Evolutionary conservation across 371 early-diverging fungal species (phyloP), one percentile per base, ranked within the genome.

Genomic region (Coelomomyces lativittatus): DNA sequence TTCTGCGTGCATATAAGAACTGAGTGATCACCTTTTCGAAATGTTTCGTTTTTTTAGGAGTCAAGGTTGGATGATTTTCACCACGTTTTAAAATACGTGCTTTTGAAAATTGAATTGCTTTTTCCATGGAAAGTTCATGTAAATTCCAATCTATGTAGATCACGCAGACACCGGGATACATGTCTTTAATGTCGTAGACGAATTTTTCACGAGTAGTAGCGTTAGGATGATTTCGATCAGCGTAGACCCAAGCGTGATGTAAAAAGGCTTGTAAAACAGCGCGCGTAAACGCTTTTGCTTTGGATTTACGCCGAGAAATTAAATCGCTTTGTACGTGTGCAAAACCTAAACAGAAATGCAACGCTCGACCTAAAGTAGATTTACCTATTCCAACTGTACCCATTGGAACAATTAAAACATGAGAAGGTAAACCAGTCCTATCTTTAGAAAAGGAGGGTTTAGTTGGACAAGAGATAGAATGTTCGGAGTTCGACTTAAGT

Each of bases 311-410:
- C 39, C 52, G 52, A 9, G 58, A 54, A 14, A 81, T 68, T 54
- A 83, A 65, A 58, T 86, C 87, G 58, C 71, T 82, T 55, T 83
- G 82, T 15, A 85, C 58, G 56, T 82, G 81, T 6, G 58, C 71
- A 55, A 80, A 62, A 0, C 61, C 61, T 56, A 69, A 79, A 33
- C 82, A 54, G 44, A 56, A 48, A 0, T 65, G 15, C 30, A 28
- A 2, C 39, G 39, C 12, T 21, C 26, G 26, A 23, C 28, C 52
- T 1, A 47, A 26, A 17, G 53, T 31, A 8, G 25, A 50, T 31
- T 59, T 62, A 28, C 80, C 88, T 37, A 69, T 71, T 14, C 80
- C 87, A 39, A 83, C 72, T 9, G 77, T 66, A 15, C 77, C 85
- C 30, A 86, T 66, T 2, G 88, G 83, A 25, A 86, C 34, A 12